phyloP scores from a whole-genome alignment of 1,284 basidiomycete species.

The Ganoderma leucocontextum region DNA sequence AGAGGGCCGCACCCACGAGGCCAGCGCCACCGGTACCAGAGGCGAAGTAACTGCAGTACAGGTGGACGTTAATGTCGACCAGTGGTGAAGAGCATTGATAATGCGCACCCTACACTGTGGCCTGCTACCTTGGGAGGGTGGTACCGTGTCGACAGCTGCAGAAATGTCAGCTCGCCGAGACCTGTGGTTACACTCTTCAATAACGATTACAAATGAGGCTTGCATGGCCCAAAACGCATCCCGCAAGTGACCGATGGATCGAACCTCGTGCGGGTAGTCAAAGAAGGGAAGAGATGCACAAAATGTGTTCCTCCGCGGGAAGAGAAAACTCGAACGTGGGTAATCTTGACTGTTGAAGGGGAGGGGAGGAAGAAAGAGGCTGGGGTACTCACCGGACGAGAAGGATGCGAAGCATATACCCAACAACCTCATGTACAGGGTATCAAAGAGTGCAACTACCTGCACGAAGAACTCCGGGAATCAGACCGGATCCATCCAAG shows the following conservation, averaged over 20 bases:
- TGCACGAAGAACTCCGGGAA: slow-evolving; percentile 41
- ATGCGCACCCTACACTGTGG: slow-evolving; percentile 70
- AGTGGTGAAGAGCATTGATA: not conserved
- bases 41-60: slow-evolving; percentile 73
- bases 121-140: slow-evolving; percentile 74
- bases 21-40: slow-evolving; percentile 96
- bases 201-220: not conserved
- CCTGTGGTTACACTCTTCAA: slow-evolving; percentile 49
- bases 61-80: not conserved
- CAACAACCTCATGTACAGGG: slow-evolving; percentile 75
- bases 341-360: not conserved
- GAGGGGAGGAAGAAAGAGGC: not conserved
- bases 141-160: slow-evolving; percentile 92
- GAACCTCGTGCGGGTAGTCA: too few relatives aligned
- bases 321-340: not conserved
- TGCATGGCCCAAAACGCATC: not conserved
- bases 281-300: too few relatives aligned
- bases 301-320: not conserved
- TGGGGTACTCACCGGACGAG: slow-evolving; percentile 70
- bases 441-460: slow-evolving; percentile 84
- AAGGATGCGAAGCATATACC: slow-evolving; percentile 94
- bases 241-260: not conserved
- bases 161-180: slow-evolving; percentile 93
- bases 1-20: slow-evolving; percentile 89
- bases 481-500: not conserved